phyloP scores from a whole-genome alignment of 345 rosid genomes.

The Microthlaspi erraticum region DNA sequence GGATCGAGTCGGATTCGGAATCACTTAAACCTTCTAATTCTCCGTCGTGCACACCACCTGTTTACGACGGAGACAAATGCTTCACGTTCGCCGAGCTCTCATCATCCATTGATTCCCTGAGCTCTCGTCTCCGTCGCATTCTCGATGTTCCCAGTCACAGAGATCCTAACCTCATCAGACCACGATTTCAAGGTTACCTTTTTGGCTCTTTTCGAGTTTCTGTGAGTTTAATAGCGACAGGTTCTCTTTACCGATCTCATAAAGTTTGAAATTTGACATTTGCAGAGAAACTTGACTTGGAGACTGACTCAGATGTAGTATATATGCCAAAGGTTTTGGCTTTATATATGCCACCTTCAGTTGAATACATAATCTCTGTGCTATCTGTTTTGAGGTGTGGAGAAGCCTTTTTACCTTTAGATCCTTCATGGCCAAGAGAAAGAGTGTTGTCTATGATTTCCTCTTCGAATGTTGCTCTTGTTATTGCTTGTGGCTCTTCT shows the following conservation, averaged over 20 bases:
- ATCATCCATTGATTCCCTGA: constrained; percentile 59
- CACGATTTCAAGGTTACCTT: constrained; percentile 48
- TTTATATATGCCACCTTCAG: constrained; percentile 75
- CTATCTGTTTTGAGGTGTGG: constrained; percentile 83
- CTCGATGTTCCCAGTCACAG: constrained; percentile 47
- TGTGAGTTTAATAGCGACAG: neutral
- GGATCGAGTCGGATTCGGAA: constrained; percentile 34
- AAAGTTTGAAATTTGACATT: neutral
- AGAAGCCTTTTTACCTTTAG: constrained; percentile 85
- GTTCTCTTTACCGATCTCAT: constrained; percentile 1
- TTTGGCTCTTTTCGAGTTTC: neutral
- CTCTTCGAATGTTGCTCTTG: constrained; percentile 56
- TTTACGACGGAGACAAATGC: constrained; percentile 63
- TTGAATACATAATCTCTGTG: constrained; percentile 76
- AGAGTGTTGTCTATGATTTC: constrained; percentile 64
- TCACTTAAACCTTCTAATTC: constrained; percentile 17
- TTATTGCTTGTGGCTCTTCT: constrained; percentile 56
- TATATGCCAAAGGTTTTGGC: constrained; percentile 69
- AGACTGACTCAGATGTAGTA: constrained; percentile 13
- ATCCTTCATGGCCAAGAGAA: constrained; percentile 86
- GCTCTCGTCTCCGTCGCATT: constrained; percentile 55
- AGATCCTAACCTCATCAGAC: constrained; percentile 52
- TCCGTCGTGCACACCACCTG: constrained; percentile 22
- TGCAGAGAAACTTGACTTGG: constrained; percentile 12
- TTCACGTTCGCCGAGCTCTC: constrained; percentile 66